phyloP scores from a whole-genome alignment of 1,284 basidiomycete genomes.

The Sparassis latifolia region DNA sequence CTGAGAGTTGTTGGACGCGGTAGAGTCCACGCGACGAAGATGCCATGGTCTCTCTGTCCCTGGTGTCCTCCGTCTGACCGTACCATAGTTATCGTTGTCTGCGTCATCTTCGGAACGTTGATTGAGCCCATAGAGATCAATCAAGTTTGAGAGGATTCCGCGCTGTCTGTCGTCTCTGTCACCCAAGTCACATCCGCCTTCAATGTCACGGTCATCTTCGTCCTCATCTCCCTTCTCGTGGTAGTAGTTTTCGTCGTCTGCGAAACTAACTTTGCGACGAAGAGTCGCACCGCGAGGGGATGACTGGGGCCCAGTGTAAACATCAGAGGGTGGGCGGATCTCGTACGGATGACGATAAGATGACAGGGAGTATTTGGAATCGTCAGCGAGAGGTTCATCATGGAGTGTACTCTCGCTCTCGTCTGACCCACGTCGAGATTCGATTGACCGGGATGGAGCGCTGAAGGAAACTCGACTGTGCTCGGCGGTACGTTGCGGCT shows the following conservation, averaged over 20 bases:
- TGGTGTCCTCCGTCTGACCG: constrained; percentile 5
- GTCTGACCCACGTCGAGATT: constrained; percentile 1
- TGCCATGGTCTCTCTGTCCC: neutral
- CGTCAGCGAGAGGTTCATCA: constrained; percentile 12
- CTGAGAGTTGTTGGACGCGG: constrained; percentile 15
- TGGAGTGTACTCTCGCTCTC: constrained; percentile 10
- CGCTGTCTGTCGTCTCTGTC: constrained; percentile 21
- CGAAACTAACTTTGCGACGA: constrained; percentile 19
- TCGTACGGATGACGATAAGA: constrained; percentile 56
- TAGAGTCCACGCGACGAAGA: constrained; percentile 9
- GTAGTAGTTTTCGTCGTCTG: constrained; percentile 2
- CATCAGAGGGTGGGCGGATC: constrained; percentile 42
- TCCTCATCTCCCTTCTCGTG: constrained; percentile 4
- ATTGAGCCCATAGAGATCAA: constrained; percentile 46
- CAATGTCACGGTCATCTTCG: constrained; percentile 1
- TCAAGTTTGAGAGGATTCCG: constrained; percentile 38
- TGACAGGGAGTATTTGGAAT: constrained; percentile 40
- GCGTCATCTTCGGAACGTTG: constrained; percentile 5
- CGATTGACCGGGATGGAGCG: neutral
- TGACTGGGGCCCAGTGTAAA: constrained; percentile 28
- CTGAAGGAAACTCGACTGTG: neutral
- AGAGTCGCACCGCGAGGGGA: constrained; percentile 16
- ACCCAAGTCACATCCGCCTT: constrained; percentile 7
- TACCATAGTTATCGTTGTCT: constrained; percentile 1
- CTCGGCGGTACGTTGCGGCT: neutral